Evolutionary conservation across 495 filamentous ascomycete genomes (phyloP).

Genomic region (Aspergillus funiculosus): DNA sequence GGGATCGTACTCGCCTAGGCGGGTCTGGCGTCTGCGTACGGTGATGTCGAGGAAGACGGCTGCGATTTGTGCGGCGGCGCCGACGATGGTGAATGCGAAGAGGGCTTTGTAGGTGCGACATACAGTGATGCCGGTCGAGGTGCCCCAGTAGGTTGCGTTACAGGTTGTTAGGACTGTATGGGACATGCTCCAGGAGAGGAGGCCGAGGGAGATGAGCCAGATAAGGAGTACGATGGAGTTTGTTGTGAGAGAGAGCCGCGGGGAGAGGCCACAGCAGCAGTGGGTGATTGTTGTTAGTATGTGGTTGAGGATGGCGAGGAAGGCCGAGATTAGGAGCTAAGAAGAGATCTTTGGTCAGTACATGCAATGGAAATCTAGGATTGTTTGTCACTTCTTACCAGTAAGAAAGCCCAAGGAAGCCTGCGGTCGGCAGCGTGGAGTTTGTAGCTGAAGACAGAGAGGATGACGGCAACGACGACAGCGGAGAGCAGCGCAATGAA

Average conservation of each 20-base stretch:
- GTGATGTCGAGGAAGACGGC: constrained; percentile 49
- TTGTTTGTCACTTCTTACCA: constrained; percentile 47
- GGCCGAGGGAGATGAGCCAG: constrained; percentile 52
- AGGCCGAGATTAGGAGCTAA: constrained; percentile 51
- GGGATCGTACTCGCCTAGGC: constrained; percentile 45
- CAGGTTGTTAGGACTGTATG: constrained; percentile 55
- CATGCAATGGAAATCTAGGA: too few species aligned
- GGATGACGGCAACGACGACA: constrained; percentile 51
- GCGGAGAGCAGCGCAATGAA: constrained; percentile 46
- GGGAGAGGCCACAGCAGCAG: constrained; percentile 51
- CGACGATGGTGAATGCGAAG: constrained; percentile 55
- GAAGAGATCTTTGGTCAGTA: too few species aligned
- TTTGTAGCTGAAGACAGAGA: constrained; percentile 57
- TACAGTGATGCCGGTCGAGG: constrained; percentile 52
- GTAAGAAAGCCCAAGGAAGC: constrained; percentile 59
- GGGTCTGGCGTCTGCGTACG: constrained; percentile 38
- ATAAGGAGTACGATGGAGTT: constrained; percentile 49
- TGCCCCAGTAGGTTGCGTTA: constrained; percentile 48
- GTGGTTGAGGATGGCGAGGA: constrained; percentile 51
- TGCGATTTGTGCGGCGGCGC: constrained; percentile 39
- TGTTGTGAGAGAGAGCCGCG: constrained; percentile 47
- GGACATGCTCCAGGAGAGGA: constrained; percentile 53
- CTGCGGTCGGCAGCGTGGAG: constrained; percentile 48
- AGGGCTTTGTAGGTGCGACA: constrained; percentile 63
- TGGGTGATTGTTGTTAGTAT: constrained; percentile 50